These are phyloP conservation scores for Tolypocladium amazonense DNA, from an alignment of 2,329 filamentous ascomycete species.

Conservation along the genomic window DNA sequence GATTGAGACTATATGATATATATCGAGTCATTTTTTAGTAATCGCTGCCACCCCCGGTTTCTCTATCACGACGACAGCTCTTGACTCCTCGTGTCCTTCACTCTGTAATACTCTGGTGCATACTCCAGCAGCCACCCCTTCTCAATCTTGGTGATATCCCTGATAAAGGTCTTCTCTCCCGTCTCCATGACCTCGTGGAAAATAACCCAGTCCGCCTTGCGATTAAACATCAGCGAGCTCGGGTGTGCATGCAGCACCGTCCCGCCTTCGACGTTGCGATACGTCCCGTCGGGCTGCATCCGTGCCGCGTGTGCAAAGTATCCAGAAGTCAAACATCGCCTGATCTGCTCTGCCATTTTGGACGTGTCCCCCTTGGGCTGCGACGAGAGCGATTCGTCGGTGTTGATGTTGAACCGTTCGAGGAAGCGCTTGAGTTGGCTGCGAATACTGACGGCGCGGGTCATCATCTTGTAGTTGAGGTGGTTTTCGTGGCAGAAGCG, in stretches of 20 bases:
- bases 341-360: conserved; percentile 58
- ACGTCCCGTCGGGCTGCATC: conserved; percentile 90
- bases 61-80: background rate
- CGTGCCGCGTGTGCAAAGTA: conserved; percentile 90
- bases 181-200: conserved; percentile 93
- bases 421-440: conserved; percentile 79
- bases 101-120: conserved; percentile 70
- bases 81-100: conserved; percentile 27
- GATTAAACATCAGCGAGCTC: conserved; percentile 88
- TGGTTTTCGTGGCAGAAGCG: conserved; percentile 82
- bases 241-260: conserved; percentile 79
- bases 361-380: conserved; percentile 16
- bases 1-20: background rate
- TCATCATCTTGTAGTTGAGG: conserved; percentile 78
- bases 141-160: conserved; percentile 87
- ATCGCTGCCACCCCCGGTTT: too few species aligned
- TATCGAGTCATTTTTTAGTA: background rate
- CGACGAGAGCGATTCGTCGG: conserved; percentile 49
- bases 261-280: conserved; percentile 72
- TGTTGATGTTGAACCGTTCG: conserved; percentile 68
- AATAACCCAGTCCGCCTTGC: conserved; percentile 92
- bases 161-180: conserved; percentile 76
- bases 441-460: conserved; percentile 72
- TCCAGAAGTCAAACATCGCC: conserved; percentile 75
- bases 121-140: conserved; percentile 88